phyloP scores from a whole-genome alignment of 2,329 filamentous ascomycete genomes.

The Colletotrichum truncatum region DNA sequence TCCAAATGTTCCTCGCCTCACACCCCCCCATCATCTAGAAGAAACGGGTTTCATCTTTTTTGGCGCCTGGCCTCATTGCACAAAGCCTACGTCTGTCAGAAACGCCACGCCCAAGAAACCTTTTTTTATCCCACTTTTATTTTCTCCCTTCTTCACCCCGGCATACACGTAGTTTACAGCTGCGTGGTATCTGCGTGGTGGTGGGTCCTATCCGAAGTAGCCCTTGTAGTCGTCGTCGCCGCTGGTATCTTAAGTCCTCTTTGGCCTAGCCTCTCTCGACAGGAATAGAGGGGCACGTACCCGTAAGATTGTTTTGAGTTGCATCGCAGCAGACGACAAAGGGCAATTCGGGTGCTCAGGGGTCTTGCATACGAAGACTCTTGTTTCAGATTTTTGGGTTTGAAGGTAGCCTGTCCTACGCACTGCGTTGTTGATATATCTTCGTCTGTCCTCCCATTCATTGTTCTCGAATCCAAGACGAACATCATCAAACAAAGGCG shows the following conservation, averaged over 20 bases:
- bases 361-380: conserved; percentile 19
- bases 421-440: conserved; percentile 16
- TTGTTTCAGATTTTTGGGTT: conserved; percentile 24
- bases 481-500: conserved; percentile 16
- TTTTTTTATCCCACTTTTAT: conserved; percentile 27
- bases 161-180: neutral
- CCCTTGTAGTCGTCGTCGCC: neutral
- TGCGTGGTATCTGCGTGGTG: neutral
- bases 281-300: neutral
- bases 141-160: neutral
- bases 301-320: conserved; percentile 28
- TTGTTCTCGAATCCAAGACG: neutral
- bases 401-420: neutral
- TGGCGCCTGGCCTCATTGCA: conserved; percentile 9
- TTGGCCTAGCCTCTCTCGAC: neutral
- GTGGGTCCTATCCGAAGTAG: neutral
- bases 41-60: conserved; percentile 29
- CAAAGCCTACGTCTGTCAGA: conserved; percentile 8
- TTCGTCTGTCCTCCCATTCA: neutral
- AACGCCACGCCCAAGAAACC: conserved; percentile 17
- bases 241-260: neutral
- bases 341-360: neutral
- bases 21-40: conserved; percentile 14
- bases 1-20: neutral
- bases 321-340: conserved; percentile 13